Base-by-base conservation (phyloP, 805 yeast species). In the Grigorovia humatica region DNA sequence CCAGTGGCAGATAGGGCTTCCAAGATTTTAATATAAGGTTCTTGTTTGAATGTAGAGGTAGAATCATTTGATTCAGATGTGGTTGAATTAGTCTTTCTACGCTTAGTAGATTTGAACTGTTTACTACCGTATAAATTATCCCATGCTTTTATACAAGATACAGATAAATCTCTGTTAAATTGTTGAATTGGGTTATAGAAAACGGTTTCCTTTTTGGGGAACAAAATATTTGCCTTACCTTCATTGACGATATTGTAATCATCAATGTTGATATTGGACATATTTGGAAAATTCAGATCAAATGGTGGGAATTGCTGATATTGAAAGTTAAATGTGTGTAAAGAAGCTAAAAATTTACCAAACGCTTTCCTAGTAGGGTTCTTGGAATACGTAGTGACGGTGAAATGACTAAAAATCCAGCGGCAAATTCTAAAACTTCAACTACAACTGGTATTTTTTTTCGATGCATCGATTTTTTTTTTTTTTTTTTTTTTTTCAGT, bases 1-100 rank as follows among this genome's bases (percentile, higher is more conserved):
- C 99, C 99, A 1, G 98, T 85, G 0, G 99, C 99, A 45, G 95
- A 84, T 12, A 93, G 73, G 0, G 96, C 98, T 62, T 93, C 99
- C 44, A 91, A 67, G 13, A 93, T 81, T 30, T 80, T 78, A 44
- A 88, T 78, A 57, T 75, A 81, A 11, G 83, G 80, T 46, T 50
- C 47, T 9, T 54, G 55, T 7, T 49, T 51, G 9, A 30, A 12
- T 13, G 9, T 35, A 15, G 42, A 12, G 17, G 17, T 38, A n/a
- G 42, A 23, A 23, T 23, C 27, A 23, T 23, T 23, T 38, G 48
- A 19, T 43, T 2, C 32, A 18, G 11, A 47, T 46, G 9, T n/a
- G 11, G 52, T 56, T 11, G 57, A 55, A 2, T 66, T 67, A 6
- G 63, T 62, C 53, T 65, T 70, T 49, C 74, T 66, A 44, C 60